A percentile compares a stretch with the other conserved stretches of the same genome.
phyloP scores from a whole-genome alignment of 257 asterid species.

The Nicotiana benthamiana region DNA sequence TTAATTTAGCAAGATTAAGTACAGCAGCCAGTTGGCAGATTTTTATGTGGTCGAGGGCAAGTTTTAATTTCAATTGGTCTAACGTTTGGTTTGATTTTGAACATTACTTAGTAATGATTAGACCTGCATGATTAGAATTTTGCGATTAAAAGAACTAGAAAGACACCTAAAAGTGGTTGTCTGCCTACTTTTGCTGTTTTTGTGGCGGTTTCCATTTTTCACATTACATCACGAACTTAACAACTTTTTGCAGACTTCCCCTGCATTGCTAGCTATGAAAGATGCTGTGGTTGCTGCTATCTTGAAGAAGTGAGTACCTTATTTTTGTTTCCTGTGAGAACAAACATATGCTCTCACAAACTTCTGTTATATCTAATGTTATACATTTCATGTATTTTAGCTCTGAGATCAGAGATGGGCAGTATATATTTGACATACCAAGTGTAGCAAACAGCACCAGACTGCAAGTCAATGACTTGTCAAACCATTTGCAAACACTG shows the following conservation, averaged over 20 bases:
- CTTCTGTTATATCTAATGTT: conserved; percentile 13
- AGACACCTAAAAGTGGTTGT: not conserved
- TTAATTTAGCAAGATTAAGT: conserved; percentile 1
- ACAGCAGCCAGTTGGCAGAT: not conserved
- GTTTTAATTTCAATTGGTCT: not conserved
- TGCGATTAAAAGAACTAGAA: not conserved
- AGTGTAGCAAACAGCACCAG: conserved; percentile 57
- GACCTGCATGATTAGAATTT: not conserved
- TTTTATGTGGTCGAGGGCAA: not conserved
- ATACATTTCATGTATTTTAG: conserved; percentile 29
- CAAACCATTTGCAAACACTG: conserved; percentile 60
- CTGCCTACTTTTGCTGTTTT: conserved; percentile 3
- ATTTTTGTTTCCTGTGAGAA: conserved; percentile 10
- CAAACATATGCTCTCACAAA: conserved; percentile 6
- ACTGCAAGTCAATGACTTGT: conserved; percentile 49
- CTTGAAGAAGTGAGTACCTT: conserved; percentile 60
- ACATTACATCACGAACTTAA: conserved; percentile 16
- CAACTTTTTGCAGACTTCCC: conserved; percentile 61
- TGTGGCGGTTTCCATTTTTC: not conserved
- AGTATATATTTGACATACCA: conserved; percentile 75
- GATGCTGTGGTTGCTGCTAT: conserved; percentile 65
- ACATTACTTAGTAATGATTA: not conserved
- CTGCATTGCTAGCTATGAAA: conserved; percentile 55
- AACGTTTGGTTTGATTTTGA: not conserved
- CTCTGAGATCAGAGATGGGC: conserved; percentile 88